phyloP scores from a whole-genome alignment of 225 moss, liverwort and hornwort genomes.

The Thuidium tamariscinum region DNA sequence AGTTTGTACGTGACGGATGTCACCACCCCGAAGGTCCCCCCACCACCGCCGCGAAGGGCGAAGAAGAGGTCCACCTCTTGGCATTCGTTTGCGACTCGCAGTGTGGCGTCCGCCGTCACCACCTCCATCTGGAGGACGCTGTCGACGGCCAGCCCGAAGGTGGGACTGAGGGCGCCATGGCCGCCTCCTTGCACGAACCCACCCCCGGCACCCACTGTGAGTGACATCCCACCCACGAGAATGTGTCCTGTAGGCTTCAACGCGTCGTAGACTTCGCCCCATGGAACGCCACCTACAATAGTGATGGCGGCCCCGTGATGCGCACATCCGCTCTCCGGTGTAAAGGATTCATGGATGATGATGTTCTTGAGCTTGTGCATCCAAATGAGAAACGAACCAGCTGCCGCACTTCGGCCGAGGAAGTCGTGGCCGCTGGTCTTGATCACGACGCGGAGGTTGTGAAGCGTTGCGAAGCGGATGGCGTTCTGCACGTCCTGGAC shows the following conservation, averaged over 20 bases:
- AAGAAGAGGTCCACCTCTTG: slow-evolving; percentile 27
- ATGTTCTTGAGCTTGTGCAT: slow-evolving; percentile 23
- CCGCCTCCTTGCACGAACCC: slow-evolving; percentile 39
- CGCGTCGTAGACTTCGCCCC: slow-evolving; percentile 29
- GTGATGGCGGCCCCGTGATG: slow-evolving; percentile 6
- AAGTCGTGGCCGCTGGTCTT: slow-evolving; percentile 40
- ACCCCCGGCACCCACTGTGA: slow-evolving; percentile 17
- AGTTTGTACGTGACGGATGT: slow-evolving; percentile 35
- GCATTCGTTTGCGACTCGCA: not conserved
- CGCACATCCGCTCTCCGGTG: not conserved
- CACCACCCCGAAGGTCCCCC: slow-evolving; percentile 29
- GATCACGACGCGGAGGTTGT: slow-evolving; percentile 21
- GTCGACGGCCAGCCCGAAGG: slow-evolving; percentile 23
- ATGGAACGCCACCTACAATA: slow-evolving; percentile 13
- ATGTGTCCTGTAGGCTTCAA: slow-evolving; percentile 4
- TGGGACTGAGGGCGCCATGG: slow-evolving; percentile 19
- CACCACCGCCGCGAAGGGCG: slow-evolving; percentile 31
- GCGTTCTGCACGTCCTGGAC: slow-evolving; percentile 15
- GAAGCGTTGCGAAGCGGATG: slow-evolving; percentile 10
- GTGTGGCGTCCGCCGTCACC: slow-evolving; percentile 19
- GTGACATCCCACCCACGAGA: slow-evolving; percentile 13
- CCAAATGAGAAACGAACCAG: slow-evolving; percentile 29
- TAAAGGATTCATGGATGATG: not conserved
- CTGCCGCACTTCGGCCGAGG: slow-evolving; percentile 25
- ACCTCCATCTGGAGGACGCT: slow-evolving; percentile 25